A percentile compares a stretch with the other conserved stretches of the same genome.
These are phyloP conservation scores for Chiua virens DNA, from an alignment of 768 basidiomycete genomes.

Conservation along the genomic window DNA sequence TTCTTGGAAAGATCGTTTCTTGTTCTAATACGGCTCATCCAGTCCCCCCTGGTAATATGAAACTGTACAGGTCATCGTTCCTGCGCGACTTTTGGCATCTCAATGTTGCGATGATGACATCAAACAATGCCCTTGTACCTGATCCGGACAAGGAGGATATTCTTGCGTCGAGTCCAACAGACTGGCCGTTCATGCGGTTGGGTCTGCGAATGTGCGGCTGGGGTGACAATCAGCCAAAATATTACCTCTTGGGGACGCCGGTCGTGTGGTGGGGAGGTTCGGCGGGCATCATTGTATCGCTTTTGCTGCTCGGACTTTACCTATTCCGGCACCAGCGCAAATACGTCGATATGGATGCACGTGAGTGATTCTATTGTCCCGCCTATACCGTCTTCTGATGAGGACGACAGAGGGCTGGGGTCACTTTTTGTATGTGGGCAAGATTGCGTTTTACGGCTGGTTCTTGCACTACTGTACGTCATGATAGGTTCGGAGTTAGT, in stretches of 20 bases:
- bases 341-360: conserved; percentile 87
- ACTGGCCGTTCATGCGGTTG: conserved; percentile 91
- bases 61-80: conserved; percentile 89
- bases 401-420: conserved; percentile 77
- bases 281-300: conserved; percentile 57
- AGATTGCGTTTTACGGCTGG: conserved; percentile 93
- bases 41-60: conserved; percentile 85
- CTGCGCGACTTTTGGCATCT: conserved; percentile 97
- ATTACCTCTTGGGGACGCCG: conserved; percentile 92
- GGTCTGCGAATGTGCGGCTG: conserved; percentile 98
- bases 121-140: conserved; percentile 96
- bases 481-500: neutral
- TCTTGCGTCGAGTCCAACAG: conserved; percentile 86
- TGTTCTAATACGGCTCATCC: neutral
- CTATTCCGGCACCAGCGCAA: conserved; percentile 82
- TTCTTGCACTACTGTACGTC: conserved; percentile 80
- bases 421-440: conserved; percentile 89
- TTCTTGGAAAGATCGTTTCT: neutral
- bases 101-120: conserved; percentile 99
- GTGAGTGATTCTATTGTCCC: conserved; percentile 44
- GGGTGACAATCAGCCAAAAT: conserved; percentile 85
- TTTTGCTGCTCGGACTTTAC: conserved; percentile 62
- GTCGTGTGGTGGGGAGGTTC: conserved; percentile 88
- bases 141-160: conserved; percentile 99
- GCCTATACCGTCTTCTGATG: conserved; percentile 4